Conservation (phyloP, 768 basidiomycete genomes). For the Lactifluus rugatus region DNA sequence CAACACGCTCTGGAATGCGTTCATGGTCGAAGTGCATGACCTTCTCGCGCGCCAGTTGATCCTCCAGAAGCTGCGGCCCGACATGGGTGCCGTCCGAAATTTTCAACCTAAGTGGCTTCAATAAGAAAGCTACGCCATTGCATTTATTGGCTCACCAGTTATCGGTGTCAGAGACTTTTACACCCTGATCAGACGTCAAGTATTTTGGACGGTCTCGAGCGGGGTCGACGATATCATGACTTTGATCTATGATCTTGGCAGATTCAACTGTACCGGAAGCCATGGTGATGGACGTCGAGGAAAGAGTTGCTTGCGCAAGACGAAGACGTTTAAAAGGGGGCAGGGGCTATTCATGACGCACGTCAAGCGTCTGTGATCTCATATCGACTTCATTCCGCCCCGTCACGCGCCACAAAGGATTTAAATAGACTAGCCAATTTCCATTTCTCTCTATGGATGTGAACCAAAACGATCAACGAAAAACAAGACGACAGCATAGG, state of each 20-base stretch:
- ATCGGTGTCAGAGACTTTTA: constrained; percentile 50
- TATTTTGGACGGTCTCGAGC: constrained; percentile 14
- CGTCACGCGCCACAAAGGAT: not conserved
- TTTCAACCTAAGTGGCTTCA: constrained; percentile 39
- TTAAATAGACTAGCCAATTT: not conserved
- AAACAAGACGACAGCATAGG: not conserved
- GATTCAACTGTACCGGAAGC: not conserved
- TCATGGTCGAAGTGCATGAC: constrained; percentile 79
- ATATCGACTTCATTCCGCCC: no score
- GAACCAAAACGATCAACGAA: not conserved
- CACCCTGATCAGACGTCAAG: constrained; percentile 56
- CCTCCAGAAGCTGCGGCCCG: constrained; percentile 73
- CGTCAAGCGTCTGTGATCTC: not conserved
- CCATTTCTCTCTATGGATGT: not conserved
- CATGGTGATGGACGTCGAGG: not conserved
- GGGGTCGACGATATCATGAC: constrained; percentile 28
- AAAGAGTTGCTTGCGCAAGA: no score
- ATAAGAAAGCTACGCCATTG: not conserved
- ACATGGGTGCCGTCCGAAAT: constrained; percentile 35
- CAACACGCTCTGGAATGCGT: constrained; percentile 75
- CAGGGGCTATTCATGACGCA: not conserved
- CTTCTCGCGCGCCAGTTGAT: constrained; percentile 66
- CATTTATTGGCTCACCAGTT: constrained; percentile 40
- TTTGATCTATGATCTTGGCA: constrained; percentile 24
- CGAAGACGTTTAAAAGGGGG: no score